phyloP scores from a whole-genome alignment of 2,329 filamentous ascomycete genomes.

The Colletotrichum salicis region DNA sequence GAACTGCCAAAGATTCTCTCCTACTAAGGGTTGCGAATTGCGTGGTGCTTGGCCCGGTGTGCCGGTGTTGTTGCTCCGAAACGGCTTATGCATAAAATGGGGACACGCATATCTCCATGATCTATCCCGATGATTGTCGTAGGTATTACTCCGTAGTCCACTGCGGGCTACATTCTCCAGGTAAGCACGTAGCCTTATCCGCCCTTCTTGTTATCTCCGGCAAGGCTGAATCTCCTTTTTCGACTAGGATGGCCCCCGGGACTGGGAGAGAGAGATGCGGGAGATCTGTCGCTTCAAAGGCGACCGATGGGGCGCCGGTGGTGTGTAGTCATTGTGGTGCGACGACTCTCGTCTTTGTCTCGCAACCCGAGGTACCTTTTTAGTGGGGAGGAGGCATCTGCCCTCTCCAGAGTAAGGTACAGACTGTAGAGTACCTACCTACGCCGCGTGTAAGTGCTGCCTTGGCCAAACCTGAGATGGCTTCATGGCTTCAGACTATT shows the following conservation, averaged over 20 bases:
- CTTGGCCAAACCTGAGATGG: background rate
- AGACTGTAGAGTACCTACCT: background rate
- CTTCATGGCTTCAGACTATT: background rate
- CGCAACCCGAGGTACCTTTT: background rate
- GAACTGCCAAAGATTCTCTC: background rate
- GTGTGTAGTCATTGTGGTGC: slow-evolving; percentile 14
- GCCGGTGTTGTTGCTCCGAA: background rate
- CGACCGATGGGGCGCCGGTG: background rate
- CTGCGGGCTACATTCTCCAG: background rate
- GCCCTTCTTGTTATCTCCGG: background rate
- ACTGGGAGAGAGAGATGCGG: background rate
- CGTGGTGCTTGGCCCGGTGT: background rate
- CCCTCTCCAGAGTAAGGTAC: background rate
- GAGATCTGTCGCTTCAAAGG: slow-evolving; percentile 28
- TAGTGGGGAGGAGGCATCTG: slow-evolving; percentile 16
- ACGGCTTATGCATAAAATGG: background rate
- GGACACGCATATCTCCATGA: background rate
- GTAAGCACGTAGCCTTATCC: slow-evolving; percentile 1
- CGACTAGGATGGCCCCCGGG: slow-evolving; percentile 20
- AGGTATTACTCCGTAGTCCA: background rate
- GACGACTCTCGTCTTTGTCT: slow-evolving; percentile 22
- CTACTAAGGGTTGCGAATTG: background rate
- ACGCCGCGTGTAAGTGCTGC: slow-evolving; percentile 22
- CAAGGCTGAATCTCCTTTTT: slow-evolving; percentile 24
- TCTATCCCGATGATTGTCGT: background rate